These are phyloP conservation scores for Coffea humblotiana DNA, from an alignment of 305 asterid species.

Conservation along the genomic window DNA sequence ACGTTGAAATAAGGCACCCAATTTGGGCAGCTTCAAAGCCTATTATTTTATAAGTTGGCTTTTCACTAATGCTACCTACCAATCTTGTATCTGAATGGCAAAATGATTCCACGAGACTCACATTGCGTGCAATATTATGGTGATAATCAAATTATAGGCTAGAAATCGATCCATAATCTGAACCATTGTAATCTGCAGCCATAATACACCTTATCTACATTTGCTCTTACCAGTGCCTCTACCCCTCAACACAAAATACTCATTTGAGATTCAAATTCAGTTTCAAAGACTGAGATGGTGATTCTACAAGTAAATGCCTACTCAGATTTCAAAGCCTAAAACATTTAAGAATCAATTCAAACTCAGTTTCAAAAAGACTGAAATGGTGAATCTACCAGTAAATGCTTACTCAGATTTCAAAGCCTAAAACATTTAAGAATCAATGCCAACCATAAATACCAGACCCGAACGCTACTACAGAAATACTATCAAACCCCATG, in stretches of 20 bases:
- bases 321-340: background rate
- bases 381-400: background rate
- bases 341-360: background rate
- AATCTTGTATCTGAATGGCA: too few species aligned
- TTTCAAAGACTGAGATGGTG: slow-evolving; percentile 3
- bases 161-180: too few species aligned
- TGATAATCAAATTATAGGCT: too few species aligned
- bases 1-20: too few species aligned
- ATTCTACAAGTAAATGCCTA: background rate
- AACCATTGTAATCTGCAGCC: background rate
- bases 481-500: slow-evolving; percentile 12
- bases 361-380: background rate
- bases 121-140: too few species aligned
- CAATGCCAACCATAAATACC: background rate
- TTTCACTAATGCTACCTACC: too few species aligned
- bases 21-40: too few species aligned
- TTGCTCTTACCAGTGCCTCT: background rate
- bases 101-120: too few species aligned
- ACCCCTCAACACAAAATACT: background rate
- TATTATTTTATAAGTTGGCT: too few species aligned
- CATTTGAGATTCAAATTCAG: too few species aligned
- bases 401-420: background rate
- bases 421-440: background rate
- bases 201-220: background rate
- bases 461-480: background rate